phyloP scores from a whole-genome alignment of 352 stramenopile genomes.

The Globisporangium echinulatum region DNA sequence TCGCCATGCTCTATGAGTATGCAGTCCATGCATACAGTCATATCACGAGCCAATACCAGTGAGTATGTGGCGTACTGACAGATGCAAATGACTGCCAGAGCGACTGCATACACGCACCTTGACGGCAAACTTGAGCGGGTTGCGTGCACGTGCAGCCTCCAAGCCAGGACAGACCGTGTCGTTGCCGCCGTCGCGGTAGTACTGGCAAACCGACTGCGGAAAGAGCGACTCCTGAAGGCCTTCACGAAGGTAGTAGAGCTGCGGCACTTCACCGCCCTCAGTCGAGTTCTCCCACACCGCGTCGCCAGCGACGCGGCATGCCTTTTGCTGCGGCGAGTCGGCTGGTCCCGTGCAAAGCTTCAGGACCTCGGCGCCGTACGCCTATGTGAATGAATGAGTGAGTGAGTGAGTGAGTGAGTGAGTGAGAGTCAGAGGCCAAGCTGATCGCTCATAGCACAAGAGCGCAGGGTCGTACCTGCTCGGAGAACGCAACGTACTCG shows the following conservation, averaged over 20 bases:
- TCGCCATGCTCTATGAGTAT: slow-evolving; percentile 48
- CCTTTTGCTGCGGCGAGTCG: slow-evolving; percentile 61
- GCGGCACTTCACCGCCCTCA: slow-evolving; percentile 63
- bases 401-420: neutral
- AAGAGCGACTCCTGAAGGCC: slow-evolving; percentile 70
- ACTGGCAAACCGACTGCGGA: slow-evolving; percentile 62
- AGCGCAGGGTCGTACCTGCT: slow-evolving; percentile 32
- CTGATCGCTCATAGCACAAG: neutral
- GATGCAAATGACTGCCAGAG: neutral
- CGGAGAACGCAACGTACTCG: slow-evolving; percentile 74
- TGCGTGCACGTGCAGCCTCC: slow-evolving; percentile 39
- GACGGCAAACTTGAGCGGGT: slow-evolving; percentile 64
- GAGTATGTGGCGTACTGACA: neutral
- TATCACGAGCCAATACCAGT: neutral
- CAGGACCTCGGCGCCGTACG: slow-evolving; percentile 65
- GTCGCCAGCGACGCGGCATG: slow-evolving; percentile 63
- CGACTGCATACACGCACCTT: slow-evolving; percentile 22
- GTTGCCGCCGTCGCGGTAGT: slow-evolving; percentile 50
- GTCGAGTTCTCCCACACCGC: slow-evolving; percentile 78
- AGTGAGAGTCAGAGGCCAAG: neutral
- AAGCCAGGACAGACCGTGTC: slow-evolving; percentile 65
- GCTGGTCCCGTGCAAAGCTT: slow-evolving; percentile 58
- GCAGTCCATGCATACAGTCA: neutral
- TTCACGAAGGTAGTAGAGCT: slow-evolving; percentile 76
- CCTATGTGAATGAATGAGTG: slow-evolving; percentile 16